Base-by-base conservation (phyloP, 2,329 filamentous ascomycete genomes). In the Periglandula ipomoeae region DNA sequence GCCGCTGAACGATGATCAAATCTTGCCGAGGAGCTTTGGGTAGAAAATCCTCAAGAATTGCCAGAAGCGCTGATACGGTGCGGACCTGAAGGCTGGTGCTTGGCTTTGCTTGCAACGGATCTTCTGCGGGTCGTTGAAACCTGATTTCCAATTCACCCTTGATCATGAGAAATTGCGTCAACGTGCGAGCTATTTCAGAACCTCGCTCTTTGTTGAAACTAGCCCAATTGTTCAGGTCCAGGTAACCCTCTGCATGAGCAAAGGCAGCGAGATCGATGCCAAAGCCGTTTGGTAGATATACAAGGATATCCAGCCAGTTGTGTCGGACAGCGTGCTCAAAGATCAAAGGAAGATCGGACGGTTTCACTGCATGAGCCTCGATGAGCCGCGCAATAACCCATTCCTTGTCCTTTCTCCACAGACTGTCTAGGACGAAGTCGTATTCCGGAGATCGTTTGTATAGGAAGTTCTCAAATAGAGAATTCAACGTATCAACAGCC, bases 341-440 rank as follows among this genome's bases (percentile, higher is more conserved):
- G 22, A 72, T 64, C 7, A 70, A 57, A 1, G 68, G 66, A 19
- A 72, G 58, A 50, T 72, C 70, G 4, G 65, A 63, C n/a, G 70
- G 86, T 60, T 87, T 84, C 44, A 85, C 71, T 7, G 89, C 88
- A 60, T 94, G 88, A 44, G 94, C 85, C 37, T 84, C 84, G 63
- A 91, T 81, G 30, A 98, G 79, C 50, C 87, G 82, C 54, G 84
- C 79, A 9, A 84, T 84, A 15, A 97, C 86, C 85, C 89, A 97
- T 19, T 84, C 78, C 56, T 84, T 87, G 62, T 97, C 89, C 61
- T 93, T 89, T 56, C 85, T 84, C 90, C 91, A 97, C 5, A 95
- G 71, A 50, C 89, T 90, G 61, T 95, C 85, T 50, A 98, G 78
- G 13, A 95, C 91, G 54, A 96, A 94, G 55, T 90, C 84, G 63